A percentile compares a stretch with the other conserved stretches of the same genome.
These are phyloP conservation scores for Physocladia obscura DNA, from an alignment of 192 early-diverging fungal species.

Conservation along the genomic window DNA sequence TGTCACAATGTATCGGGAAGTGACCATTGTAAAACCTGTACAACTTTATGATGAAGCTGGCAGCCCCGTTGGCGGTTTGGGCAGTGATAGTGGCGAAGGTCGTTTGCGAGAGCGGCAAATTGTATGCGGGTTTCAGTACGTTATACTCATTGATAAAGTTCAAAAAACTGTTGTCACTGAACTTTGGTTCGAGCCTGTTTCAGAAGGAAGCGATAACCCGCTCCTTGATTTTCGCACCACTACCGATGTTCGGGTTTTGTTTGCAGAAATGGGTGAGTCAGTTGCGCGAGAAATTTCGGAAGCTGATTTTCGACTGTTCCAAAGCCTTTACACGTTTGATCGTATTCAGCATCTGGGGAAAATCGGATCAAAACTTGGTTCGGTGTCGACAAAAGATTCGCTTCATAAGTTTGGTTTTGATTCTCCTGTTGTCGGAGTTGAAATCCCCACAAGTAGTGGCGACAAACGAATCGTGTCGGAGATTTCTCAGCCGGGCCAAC, in stretches of 20 bases:
- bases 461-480: too few relatives aligned
- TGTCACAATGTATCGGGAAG: slow-evolving; percentile 50
- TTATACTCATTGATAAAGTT: slow-evolving; percentile 37
- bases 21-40: neutral
- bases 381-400: too few relatives aligned
- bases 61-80: neutral
- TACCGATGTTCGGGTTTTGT: slow-evolving; percentile 27
- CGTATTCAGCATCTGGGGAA: slow-evolving; percentile 33
- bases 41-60: neutral
- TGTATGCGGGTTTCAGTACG: slow-evolving; percentile 44
- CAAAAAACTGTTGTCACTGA: slow-evolving; percentile 40
- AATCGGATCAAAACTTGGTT: too few relatives aligned
- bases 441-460: too few relatives aligned
- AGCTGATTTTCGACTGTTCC: slow-evolving; percentile 29
- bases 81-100: neutral
- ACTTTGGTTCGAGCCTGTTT: slow-evolving; percentile 50
- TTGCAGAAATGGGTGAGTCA: slow-evolving; percentile 33
- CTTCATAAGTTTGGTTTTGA: too few relatives aligned
- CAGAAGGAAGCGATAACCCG: slow-evolving; percentile 28
- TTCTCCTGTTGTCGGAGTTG: neutral
- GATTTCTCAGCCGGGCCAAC: slow-evolving; percentile 4
- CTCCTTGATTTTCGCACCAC: neutral
- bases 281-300: slow-evolving; percentile 27
- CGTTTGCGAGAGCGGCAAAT: neutral
- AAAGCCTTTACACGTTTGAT: slow-evolving; percentile 41